phyloP scores from a whole-genome alignment of 2,329 filamentous ascomycete species.

The Hymenoscyphus occultus region DNA sequence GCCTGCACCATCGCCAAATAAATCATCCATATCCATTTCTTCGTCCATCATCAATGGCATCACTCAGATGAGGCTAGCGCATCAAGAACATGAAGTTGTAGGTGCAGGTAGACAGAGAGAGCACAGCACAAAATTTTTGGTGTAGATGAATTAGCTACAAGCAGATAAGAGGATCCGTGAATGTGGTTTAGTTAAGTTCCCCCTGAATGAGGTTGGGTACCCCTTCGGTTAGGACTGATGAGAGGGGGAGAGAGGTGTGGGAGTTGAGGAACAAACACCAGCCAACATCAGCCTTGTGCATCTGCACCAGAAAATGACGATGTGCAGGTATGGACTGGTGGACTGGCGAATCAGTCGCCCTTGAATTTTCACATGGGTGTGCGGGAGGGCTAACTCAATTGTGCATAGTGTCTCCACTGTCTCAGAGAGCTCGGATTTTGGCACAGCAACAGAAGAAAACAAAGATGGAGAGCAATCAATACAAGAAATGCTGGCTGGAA shows the following conservation, averaged over 20 bases:
- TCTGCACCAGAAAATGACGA: too few relatives aligned
- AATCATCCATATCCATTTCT: constrained; percentile 61
- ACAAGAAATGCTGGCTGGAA: not conserved
- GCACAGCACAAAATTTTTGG: too few relatives aligned
- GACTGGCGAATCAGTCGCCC: not conserved
- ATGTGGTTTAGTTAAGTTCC: too few relatives aligned
- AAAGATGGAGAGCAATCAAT: not conserved
- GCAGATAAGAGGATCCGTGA: too few relatives aligned
- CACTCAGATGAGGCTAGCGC: constrained; percentile 6
- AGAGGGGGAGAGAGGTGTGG: too few relatives aligned
- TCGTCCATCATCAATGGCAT: constrained; percentile 56
- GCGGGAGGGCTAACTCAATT: constrained; percentile 3
- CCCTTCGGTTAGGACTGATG: too few relatives aligned
- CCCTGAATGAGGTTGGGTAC: too few relatives aligned
- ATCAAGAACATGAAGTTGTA: not conserved
- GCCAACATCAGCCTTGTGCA: too few relatives aligned
- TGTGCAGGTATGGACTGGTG: not conserved
- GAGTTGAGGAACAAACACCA: too few relatives aligned
- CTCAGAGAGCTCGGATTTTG: not conserved
- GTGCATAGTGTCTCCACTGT: constrained; percentile 1
- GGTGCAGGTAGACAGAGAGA: not conserved
- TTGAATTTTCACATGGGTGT: not conserved
- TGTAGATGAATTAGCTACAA: too few relatives aligned
- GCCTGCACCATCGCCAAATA: constrained; percentile 70
- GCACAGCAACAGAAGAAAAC: constrained; percentile 2